Percentiles rank a stretch among this genome's conserved stretches.
Conservation (phyloP, 164 flowering plant genomes). For the Berberis thunbergii region DNA sequence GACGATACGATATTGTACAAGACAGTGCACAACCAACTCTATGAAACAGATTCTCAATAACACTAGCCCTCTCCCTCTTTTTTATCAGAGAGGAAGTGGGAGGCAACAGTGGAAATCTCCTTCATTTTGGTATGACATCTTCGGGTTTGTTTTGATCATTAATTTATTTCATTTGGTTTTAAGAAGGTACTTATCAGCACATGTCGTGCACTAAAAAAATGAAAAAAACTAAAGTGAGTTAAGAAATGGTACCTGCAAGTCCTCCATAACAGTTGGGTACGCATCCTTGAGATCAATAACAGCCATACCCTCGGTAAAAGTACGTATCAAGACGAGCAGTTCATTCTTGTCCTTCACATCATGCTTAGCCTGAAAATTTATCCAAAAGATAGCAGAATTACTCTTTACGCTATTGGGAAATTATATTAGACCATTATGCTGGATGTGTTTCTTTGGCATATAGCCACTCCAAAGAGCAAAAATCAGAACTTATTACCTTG, state of each 20-base stretch:
- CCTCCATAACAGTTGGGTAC: slow-evolving; percentile 53
- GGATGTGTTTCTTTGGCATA: not conserved
- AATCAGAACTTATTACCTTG: slow-evolving; percentile 36
- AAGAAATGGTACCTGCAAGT: slow-evolving; percentile 43
- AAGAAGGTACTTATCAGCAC: not conserved
- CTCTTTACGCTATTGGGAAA: not conserved
- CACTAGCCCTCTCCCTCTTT: not conserved
- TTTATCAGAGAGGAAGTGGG: not conserved
- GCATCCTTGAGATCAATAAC: slow-evolving; percentile 61
- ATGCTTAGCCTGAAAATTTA: slow-evolving; percentile 48
- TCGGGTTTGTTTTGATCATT: not conserved
- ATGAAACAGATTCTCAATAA: too few species aligned
- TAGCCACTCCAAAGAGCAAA: not conserved
- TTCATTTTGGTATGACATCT: not conserved
- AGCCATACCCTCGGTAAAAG: slow-evolving; percentile 50
- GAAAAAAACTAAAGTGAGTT: not conserved
- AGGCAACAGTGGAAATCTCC: not conserved
- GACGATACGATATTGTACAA: too few species aligned
- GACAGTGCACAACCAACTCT: too few species aligned
- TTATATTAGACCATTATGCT: not conserved
- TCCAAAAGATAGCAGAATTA: not conserved
- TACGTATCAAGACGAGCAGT: slow-evolving; percentile 34
- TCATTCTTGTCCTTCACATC: slow-evolving; percentile 48
- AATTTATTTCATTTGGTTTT: not conserved
- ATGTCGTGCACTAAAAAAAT: not conserved